Conservation (phyloP, 2,329 filamentous ascomycete genomes). For the Colletotrichum viniferum region DNA sequence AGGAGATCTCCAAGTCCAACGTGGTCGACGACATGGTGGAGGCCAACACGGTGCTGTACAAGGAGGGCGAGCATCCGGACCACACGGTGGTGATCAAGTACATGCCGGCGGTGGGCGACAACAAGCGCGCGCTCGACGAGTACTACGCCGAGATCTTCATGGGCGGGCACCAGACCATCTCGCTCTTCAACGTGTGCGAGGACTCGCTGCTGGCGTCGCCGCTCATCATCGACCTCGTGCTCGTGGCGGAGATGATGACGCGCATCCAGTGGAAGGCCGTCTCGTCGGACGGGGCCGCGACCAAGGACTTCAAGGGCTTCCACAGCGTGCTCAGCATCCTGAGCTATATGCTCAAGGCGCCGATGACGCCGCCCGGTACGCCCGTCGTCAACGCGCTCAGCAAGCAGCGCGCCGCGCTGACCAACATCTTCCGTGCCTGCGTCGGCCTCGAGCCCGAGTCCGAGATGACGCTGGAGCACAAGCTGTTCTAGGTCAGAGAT, state of each 20-base stretch:
- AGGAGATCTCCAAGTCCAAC: constrained; percentile 99
- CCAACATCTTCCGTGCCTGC: constrained; percentile 98
- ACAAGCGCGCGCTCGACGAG: constrained; percentile 98
- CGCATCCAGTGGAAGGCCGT: constrained; percentile 88
- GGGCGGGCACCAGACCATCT: constrained; percentile 97
- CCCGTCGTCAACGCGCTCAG: constrained; percentile 94
- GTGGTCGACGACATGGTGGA: constrained; percentile 99
- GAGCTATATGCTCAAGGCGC: constrained; percentile 99
- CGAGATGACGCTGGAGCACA: constrained; percentile 99
- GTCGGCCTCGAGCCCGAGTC: constrained; percentile 96
- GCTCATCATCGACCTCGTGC: constrained; percentile 93
- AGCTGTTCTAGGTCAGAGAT: constrained; percentile 71
- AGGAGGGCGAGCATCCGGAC: constrained; percentile 91
- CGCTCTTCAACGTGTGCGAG: constrained; percentile 98
- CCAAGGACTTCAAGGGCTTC: constrained; percentile 85
- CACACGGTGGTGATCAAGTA: constrained; percentile 99
- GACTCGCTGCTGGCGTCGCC: constrained; percentile 96
- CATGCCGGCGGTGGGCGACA: constrained; percentile 98
- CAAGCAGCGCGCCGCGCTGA: constrained; percentile 93
- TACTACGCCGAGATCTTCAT: constrained; percentile 99
- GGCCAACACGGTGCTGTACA: constrained; percentile 90
- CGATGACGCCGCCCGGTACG: constrained; percentile 90
- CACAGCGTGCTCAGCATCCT: constrained; percentile 96
- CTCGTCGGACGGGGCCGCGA: constrained; percentile 53
- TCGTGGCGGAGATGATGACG: constrained; percentile 97